These are phyloP conservation scores for Neurospora sp. DNA, from an alignment of 495 filamentous ascomycete species.

Conservation along the genomic window DNA sequence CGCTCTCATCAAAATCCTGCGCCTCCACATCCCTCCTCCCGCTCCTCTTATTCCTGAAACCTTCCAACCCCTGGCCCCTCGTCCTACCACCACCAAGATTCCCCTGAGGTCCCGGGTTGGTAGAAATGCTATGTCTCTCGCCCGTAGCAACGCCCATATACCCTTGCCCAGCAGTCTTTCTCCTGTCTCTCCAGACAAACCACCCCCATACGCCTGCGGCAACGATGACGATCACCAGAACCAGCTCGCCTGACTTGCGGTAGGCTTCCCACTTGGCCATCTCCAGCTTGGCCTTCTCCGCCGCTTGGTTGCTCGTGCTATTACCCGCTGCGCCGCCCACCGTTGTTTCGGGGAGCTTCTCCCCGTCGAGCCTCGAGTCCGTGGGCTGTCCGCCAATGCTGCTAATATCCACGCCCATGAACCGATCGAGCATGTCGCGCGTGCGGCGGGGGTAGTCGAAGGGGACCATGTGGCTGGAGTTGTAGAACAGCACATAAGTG, in stretches of 20 bases:
- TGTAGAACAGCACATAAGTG: slow-evolving; percentile 93
- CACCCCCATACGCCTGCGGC: slow-evolving; percentile 72
- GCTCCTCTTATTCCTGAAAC: slow-evolving; percentile 5
- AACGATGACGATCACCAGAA: slow-evolving; percentile 74
- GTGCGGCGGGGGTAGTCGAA: slow-evolving; percentile 82
- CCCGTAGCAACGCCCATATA: slow-evolving; percentile 41
- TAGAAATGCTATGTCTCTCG: slow-evolving; percentile 5
- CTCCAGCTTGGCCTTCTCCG: slow-evolving; percentile 63
- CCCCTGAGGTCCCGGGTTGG: background rate
- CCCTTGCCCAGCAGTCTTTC: slow-evolving; percentile 33
- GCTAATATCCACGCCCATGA: slow-evolving; percentile 87
- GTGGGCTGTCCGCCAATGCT: slow-evolving; percentile 79
- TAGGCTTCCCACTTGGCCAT: slow-evolving; percentile 89
- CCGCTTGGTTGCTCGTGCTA: slow-evolving; percentile 67
- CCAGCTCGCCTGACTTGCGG: slow-evolving; percentile 81
- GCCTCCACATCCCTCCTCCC: slow-evolving; percentile 49
- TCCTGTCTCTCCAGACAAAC: slow-evolving; percentile 73
- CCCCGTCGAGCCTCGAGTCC: slow-evolving; percentile 81
- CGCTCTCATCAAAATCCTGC: slow-evolving; percentile 80
- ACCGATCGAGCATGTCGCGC: slow-evolving; percentile 94
- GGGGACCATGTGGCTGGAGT: slow-evolving; percentile 94
- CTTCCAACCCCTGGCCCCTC: background rate
- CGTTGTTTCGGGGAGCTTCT: slow-evolving; percentile 74
- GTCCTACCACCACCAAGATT: slow-evolving; percentile 32
- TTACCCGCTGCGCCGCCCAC: slow-evolving; percentile 63